Evolutionary conservation across 306 rosid genomes (phyloP).

Genomic region (Amphicarpaea edgeworthii): DNA sequence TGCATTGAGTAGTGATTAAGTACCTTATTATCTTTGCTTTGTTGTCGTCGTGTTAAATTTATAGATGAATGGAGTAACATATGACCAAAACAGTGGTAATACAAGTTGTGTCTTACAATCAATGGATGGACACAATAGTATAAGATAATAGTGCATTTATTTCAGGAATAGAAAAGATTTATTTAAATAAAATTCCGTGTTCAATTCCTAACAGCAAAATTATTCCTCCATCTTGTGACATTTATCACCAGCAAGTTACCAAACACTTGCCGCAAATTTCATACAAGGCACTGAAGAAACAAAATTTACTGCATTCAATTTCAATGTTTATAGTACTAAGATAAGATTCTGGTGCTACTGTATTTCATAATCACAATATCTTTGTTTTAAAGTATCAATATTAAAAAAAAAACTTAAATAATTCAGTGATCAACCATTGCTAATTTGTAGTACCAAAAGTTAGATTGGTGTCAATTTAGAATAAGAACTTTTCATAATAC

Average conservation of each 20-base stretch:
- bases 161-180: too few relatives aligned
- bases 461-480: too few relatives aligned
- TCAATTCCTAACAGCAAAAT: too few relatives aligned
- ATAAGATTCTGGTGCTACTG: neutral
- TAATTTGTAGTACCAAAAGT: too few relatives aligned
- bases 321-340: neutral
- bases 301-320: neutral
- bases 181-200: too few relatives aligned
- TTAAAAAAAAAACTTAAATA: too few relatives aligned
- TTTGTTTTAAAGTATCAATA: too few relatives aligned
- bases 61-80: neutral
- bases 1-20: neutral
- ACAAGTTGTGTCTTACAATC: too few relatives aligned
- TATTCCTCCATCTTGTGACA: neutral
- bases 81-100: neutral
- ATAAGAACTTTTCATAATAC: too few relatives aligned
- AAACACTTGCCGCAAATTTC: neutral
- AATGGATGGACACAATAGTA: too few relatives aligned
- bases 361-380: neutral
- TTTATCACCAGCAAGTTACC: neutral
- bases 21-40: neutral
- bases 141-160: too few relatives aligned
- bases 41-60: neutral
- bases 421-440: too few relatives aligned
- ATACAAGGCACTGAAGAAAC: neutral